These are phyloP conservation scores for Puccinia triticina DNA, from an alignment of 1,284 basidiomycete genomes.

Conservation along the genomic window DNA sequence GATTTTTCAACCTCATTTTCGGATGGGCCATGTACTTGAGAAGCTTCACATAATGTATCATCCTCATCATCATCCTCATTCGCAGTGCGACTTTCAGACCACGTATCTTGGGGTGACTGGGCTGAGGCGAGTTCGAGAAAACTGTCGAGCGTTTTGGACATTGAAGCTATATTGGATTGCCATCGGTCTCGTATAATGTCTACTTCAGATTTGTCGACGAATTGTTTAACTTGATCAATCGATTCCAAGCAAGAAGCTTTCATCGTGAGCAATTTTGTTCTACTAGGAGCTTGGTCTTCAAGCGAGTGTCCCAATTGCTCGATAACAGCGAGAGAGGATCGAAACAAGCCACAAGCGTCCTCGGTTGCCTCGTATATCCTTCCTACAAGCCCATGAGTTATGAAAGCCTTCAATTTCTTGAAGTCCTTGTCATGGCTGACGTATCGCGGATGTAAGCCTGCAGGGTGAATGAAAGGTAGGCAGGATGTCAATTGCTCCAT, in stretches of 20 bases:
- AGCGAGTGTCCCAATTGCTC: not conserved
- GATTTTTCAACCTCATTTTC: no score
- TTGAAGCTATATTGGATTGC: not conserved
- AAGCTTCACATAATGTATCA: no score
- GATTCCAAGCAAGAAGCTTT: not conserved
- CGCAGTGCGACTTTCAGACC: no score
- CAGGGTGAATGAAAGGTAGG: not conserved
- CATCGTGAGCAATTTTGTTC: not conserved
- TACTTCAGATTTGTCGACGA: not conserved
- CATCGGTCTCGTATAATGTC: not conserved
- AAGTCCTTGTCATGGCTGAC: not conserved
- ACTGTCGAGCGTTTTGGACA: not conserved
- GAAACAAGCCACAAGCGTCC: not conserved
- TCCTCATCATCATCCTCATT: no score
- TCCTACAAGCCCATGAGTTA: not conserved
- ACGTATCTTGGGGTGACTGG: no score
- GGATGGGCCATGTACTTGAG: no score
- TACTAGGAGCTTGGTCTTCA: not conserved
- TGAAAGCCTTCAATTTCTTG: not conserved
- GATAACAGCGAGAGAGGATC: not conserved
- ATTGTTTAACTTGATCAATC: not conserved
- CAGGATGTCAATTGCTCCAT: not conserved
- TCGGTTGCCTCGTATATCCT: not conserved
- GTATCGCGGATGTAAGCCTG: not conserved
- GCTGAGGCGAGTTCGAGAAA: not conserved